Conservation (phyloP, 441 rosid species). For the Croton laevigatus region DNA sequence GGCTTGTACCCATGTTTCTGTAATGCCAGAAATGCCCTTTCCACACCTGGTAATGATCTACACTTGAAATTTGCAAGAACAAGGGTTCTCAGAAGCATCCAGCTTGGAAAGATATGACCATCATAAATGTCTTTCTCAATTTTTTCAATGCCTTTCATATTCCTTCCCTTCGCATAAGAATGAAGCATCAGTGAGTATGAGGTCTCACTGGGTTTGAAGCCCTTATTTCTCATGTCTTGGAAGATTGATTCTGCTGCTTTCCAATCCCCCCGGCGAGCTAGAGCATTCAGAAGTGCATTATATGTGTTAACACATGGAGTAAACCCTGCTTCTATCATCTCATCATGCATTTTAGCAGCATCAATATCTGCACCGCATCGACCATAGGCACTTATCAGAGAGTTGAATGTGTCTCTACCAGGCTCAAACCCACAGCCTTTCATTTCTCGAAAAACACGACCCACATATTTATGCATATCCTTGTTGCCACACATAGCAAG, state of each 20-base stretch:
- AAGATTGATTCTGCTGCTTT: slow-evolving; percentile 66
- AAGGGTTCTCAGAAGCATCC: slow-evolving; percentile 88
- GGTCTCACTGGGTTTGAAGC: slow-evolving; percentile 72
- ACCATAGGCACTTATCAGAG: slow-evolving; percentile 77
- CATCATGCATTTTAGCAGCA: slow-evolving; percentile 60
- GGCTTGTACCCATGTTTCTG: slow-evolving; percentile 65
- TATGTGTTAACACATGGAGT: slow-evolving; percentile 71
- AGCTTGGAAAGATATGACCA: slow-evolving; percentile 77
- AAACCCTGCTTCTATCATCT: slow-evolving; percentile 77
- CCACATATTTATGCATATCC: slow-evolving; percentile 64
- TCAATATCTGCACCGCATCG: slow-evolving; percentile 66
- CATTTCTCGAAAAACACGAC: slow-evolving; percentile 69
- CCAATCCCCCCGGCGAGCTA: slow-evolving; percentile 84
- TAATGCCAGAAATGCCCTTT: slow-evolving; percentile 60
- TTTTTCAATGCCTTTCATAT: slow-evolving; percentile 57
- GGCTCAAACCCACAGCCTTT: slow-evolving; percentile 87
- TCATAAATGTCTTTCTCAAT: slow-evolving; percentile 59
- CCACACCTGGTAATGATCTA: slow-evolving; percentile 56
- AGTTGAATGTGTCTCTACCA: slow-evolving; percentile 81
- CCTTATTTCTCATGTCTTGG: slow-evolving; percentile 68
- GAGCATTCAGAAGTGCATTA: slow-evolving; percentile 82
- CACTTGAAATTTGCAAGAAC: slow-evolving; percentile 69
- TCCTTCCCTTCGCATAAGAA: slow-evolving; percentile 75
- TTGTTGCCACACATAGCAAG: slow-evolving; percentile 70
- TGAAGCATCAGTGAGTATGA: slow-evolving; percentile 71